phyloP scores from a whole-genome alignment of 352 stramenopile species.

The Phytophthora cactorum region DNA sequence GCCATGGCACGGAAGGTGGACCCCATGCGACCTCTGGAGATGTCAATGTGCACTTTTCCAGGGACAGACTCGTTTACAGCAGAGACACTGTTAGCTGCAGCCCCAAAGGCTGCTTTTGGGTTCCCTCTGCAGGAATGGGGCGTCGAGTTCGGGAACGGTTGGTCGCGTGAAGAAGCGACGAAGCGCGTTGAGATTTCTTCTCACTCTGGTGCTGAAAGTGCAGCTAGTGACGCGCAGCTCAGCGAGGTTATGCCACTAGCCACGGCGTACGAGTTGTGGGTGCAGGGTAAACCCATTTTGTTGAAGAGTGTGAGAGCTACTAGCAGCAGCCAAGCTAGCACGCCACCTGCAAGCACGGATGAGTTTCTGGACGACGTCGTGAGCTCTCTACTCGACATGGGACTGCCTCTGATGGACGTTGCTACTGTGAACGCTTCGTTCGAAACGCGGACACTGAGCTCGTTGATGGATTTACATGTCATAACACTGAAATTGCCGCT shows the following conservation, averaged over 20 bases:
- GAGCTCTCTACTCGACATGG: slow-evolving; percentile 11
- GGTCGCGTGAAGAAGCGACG: slow-evolving; percentile 16
- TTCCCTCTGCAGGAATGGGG: slow-evolving; percentile 38
- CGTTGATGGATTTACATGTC: slow-evolving; percentile 35
- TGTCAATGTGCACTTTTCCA: slow-evolving; percentile 25
- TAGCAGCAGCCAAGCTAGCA: background rate
- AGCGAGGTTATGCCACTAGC: slow-evolving; percentile 33
- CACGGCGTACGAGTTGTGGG: slow-evolving; percentile 39
- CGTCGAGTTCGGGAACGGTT: slow-evolving; percentile 33
- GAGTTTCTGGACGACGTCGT: slow-evolving; percentile 26
- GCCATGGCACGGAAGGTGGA: slow-evolving; percentile 33
- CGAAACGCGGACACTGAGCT: slow-evolving; percentile 26
- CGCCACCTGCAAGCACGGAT: slow-evolving; percentile 10
- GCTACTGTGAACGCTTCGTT: slow-evolving; percentile 35
- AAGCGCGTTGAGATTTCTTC: slow-evolving; percentile 30
- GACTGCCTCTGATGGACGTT: slow-evolving; percentile 19
- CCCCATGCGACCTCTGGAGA: slow-evolving; percentile 26
- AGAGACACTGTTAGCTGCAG: slow-evolving; percentile 22
- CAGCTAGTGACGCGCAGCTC: slow-evolving; percentile 1
- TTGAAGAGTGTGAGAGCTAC: slow-evolving; percentile 15
- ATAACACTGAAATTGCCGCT: slow-evolving; percentile 40
- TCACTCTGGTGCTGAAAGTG: slow-evolving; percentile 3
- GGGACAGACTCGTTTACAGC: slow-evolving; percentile 4
- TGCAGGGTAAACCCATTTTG: slow-evolving; percentile 30
- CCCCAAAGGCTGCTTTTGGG: slow-evolving; percentile 38